Conservation (phyloP, 148 eudicot genomes). For the Cornus controversa region DNA sequence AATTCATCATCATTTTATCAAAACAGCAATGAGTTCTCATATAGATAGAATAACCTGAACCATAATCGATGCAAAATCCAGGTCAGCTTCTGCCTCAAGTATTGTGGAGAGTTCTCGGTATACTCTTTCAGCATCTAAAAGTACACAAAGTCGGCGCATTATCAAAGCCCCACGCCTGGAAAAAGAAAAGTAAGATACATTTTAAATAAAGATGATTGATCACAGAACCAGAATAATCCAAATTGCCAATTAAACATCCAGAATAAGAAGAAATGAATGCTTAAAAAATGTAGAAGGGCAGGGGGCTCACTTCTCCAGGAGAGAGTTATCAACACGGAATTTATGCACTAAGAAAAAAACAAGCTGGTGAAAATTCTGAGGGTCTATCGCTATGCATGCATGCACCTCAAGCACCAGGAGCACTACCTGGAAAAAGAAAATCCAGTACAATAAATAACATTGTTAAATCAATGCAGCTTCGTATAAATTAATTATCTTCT, state of each 20-base stretch:
- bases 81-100: slow-evolving; percentile 75
- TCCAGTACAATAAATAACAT: not conserved
- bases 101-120: slow-evolving; percentile 80
- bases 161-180: slow-evolving; percentile 95
- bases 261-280: not conserved
- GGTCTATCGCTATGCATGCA: slow-evolving; percentile 92
- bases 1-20: too few relatives aligned
- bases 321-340: slow-evolving; percentile 67
- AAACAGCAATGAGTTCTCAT: too few relatives aligned
- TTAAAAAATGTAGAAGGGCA: not conserved
- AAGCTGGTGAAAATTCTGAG: slow-evolving; percentile 70
- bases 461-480: not conserved
- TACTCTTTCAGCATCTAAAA: slow-evolving; percentile 86
- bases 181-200: slow-evolving; percentile 10
- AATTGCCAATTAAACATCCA: not conserved
- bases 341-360: slow-evolving; percentile 70
- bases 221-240: not conserved
- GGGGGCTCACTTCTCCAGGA: slow-evolving; percentile 70
- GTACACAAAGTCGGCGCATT: slow-evolving; percentile 87
- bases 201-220: not conserved
- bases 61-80: slow-evolving; percentile 95
- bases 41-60: too few relatives aligned
- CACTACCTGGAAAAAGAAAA: slow-evolving; percentile 59
- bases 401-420: slow-evolving; percentile 96
- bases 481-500: not conserved